A percentile compares a stretch with the other conserved stretches of the same genome.
phyloP scores from a whole-genome alignment of 2,329 filamentous ascomycete genomes.

The Colletotrichum camelliae region DNA sequence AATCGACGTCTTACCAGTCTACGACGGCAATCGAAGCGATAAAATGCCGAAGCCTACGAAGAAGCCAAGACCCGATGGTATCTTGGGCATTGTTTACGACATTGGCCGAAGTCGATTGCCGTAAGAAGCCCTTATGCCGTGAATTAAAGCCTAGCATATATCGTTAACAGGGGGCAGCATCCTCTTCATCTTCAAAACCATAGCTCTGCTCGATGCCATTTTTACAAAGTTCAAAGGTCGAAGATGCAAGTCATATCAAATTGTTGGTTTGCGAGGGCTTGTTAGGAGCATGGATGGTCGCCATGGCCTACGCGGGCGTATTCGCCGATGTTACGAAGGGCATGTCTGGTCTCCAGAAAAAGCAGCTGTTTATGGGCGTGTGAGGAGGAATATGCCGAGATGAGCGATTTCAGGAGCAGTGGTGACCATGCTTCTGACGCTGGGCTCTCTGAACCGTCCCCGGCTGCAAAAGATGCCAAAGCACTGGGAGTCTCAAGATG shows the following conservation, averaged over 20 bases:
- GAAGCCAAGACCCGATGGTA: background rate
- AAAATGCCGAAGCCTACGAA: background rate
- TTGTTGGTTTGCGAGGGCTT: background rate
- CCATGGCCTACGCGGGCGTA: background rate
- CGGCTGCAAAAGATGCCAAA: too few species aligned
- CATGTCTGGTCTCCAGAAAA: background rate
- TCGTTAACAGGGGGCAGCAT: background rate
- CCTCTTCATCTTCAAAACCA: background rate
- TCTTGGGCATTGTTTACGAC: background rate
- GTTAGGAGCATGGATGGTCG: background rate
- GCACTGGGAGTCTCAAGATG: background rate
- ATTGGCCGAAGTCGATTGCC: background rate
- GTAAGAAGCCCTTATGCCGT: background rate
- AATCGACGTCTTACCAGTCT: fast-evolving
- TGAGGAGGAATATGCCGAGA: background rate
- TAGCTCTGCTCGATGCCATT: background rate
- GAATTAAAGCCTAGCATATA: background rate
- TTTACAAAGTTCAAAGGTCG: background rate
- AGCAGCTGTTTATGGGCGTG: background rate
- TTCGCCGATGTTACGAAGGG: background rate
- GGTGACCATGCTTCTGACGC: background rate
- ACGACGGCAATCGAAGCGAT: background rate
- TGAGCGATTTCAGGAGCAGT: background rate
- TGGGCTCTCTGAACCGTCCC: too few species aligned
- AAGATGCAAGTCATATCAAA: background rate